phyloP scores from a whole-genome alignment of 345 rosid species.

The Arabis alpina region DNA sequence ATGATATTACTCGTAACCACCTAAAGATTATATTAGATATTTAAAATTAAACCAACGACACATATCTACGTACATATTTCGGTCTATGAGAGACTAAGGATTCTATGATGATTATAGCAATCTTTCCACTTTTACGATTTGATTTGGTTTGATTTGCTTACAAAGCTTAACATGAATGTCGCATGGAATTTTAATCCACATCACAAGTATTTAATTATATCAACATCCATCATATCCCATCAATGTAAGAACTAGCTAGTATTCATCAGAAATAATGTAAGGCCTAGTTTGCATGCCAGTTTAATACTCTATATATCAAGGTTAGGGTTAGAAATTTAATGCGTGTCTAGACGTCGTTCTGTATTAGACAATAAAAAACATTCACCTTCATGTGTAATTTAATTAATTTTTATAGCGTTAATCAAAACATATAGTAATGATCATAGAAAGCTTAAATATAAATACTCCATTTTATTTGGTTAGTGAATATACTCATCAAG shows the following conservation, averaged over 20 bases:
- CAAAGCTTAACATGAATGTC: background rate
- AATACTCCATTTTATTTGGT: background rate
- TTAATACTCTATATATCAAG: background rate
- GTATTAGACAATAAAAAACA: slow-evolving; percentile 6
- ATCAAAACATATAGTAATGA: background rate
- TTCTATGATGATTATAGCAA: slow-evolving; percentile 35
- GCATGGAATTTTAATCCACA: slow-evolving; percentile 1
- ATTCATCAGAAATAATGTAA: too few relatives aligned
- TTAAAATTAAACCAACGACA: slow-evolving; percentile 13
- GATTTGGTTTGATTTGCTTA: slow-evolving; percentile 21
- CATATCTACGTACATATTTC: background rate
- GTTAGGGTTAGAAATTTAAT: background rate
- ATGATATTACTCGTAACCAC: slow-evolving; percentile 38
- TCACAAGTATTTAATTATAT: background rate
- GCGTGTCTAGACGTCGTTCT: slow-evolving; percentile 9
- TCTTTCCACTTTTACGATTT: slow-evolving; percentile 37
- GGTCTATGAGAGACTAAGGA: slow-evolving; percentile 25
- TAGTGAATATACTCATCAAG: slow-evolving; percentile 17
- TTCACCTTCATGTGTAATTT: slow-evolving; percentile 7
- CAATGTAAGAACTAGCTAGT: too few relatives aligned
- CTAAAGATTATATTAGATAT: slow-evolving; percentile 12
- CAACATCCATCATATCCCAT: background rate
- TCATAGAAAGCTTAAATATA: slow-evolving; percentile 10
- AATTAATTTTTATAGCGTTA: background rate
- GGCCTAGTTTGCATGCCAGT: too few relatives aligned